Conservation (phyloP, 257 asterid genomes). For the Eustoma russellianum region DNA sequence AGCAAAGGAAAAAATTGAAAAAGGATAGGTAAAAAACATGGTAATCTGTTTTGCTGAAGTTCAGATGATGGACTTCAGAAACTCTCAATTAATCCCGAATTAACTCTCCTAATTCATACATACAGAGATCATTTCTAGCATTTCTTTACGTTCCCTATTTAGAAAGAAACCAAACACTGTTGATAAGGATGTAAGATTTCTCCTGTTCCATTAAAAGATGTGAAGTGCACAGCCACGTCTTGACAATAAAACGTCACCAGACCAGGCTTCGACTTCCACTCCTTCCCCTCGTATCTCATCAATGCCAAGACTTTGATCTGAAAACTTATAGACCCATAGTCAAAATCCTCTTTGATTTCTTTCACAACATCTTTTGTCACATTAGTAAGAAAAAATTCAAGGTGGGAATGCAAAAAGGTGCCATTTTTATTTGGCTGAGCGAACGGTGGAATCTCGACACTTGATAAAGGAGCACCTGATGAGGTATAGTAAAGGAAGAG, state of each 20-base stretch:
- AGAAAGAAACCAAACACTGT: constrained; percentile 24
- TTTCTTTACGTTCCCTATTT: neutral
- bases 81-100: no score
- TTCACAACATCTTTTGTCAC: constrained; percentile 11
- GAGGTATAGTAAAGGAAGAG: constrained; percentile 14
- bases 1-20: no score
- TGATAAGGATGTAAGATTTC: constrained; percentile 16
- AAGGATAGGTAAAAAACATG: no score
- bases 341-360: constrained; percentile 22
- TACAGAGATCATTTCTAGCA: neutral
- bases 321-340: constrained; percentile 25
- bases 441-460: constrained; percentile 17
- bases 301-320: constrained; percentile 16
- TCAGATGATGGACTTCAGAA: no score
- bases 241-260: constrained; percentile 24
- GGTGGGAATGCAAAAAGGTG: constrained; percentile 9
- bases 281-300: constrained; percentile 11
- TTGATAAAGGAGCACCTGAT: constrained; percentile 15
- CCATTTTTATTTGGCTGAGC: constrained; percentile 19
- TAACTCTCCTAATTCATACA: neutral
- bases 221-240: constrained; percentile 22
- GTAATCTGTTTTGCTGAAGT: no score
- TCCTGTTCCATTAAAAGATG: constrained; percentile 16
- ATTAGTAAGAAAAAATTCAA: constrained; percentile 9
- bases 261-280: constrained; percentile 12